Evolutionary conservation across 164 flowering plant genomes (phyloP), one percentile per base, ranked within the genome.

Genomic region (Nymphaea thermarum): DNA sequence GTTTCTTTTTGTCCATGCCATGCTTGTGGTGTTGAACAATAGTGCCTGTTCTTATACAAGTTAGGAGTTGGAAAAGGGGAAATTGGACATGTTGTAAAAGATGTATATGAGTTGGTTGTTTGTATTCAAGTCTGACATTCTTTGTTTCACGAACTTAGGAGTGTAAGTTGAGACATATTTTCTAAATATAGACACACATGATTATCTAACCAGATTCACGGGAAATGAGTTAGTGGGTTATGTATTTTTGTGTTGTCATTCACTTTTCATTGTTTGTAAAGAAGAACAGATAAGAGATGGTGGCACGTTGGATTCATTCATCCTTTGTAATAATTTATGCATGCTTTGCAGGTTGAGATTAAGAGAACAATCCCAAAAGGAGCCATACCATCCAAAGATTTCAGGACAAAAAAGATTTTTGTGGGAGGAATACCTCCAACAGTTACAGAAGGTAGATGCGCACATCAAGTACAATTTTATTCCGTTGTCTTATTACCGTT

Each of bases 341-440:
- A 3, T 57, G 51, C 71, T 63, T 61, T 61, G 4, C 82, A 91
- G 97, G 94, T 85, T 74, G 92, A 93, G 76, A 93, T 91, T 14
- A 93, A 93, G 77, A 83, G 98, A 70, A 94, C 98, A 3, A 89
- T 94, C 64, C 98, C 98, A 0, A 91, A 90, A 76, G 96, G 98
- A 36, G 69, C 92, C 65, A 80, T 74, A 16, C 93, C 83, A 57
- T 70, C 91, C 0, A 87, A 86, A 71, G 96, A 85, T 74, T 85
- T 88, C 66, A 91, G 87, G 73, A 93, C 98, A 10, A 93, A 86
- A 80, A 91, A 94, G 79, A 86, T 94, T 42, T 94, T 91, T 88
- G 98, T 94, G 68, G 98, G 98, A n/a, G 98, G 98, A 8, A 78
- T 94, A 25, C 97, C 97, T 3, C 43, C 95, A 11, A 66, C 85